Evolutionary conservation across 441 rosid species (phyloP).

Genomic region (Kokia cookei): DNA sequence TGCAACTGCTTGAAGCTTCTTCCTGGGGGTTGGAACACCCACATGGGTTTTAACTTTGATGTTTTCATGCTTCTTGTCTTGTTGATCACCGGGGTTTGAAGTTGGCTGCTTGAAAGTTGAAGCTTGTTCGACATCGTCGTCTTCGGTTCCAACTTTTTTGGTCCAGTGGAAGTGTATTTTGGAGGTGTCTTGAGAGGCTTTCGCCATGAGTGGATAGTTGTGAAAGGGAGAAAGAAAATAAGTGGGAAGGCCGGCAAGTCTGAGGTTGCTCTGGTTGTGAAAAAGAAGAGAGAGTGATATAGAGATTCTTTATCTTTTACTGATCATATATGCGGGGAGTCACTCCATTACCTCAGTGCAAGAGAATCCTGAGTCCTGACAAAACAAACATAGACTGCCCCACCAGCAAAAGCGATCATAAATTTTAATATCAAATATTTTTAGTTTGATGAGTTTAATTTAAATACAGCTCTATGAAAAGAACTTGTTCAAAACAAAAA

Average conservation of each 20-base stretch:
- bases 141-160: conserved; percentile 42
- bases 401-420: conserved; percentile 32
- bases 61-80: conserved; percentile 19
- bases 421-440: no score
- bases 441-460: background rate
- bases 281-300: conserved; percentile 5
- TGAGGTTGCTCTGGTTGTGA: background rate
- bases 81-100: conserved; percentile 17
- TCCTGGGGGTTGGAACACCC: conserved; percentile 37
- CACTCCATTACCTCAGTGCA: conserved; percentile 16
- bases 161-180: conserved; percentile 95
- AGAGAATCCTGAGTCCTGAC: conserved; percentile 75
- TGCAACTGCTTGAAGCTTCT: conserved; percentile 64
- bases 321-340: conserved; percentile 27
- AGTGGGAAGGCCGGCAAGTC: background rate
- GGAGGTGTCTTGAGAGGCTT: conserved; percentile 49
- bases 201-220: conserved; percentile 42
- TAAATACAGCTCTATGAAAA: background rate
- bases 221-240: conserved; percentile 6
- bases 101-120: conserved; percentile 28
- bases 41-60: conserved; percentile 5
- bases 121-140: conserved; percentile 43
- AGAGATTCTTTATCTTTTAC: conserved; percentile 23
- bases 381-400: conserved; percentile 55
- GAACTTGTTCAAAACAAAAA: conserved; percentile 1